Percentiles rank a stretch among this genome's conserved stretches.
Conservation (phyloP, 176 grass and related monocot species). For the Carex littledalei region DNA sequence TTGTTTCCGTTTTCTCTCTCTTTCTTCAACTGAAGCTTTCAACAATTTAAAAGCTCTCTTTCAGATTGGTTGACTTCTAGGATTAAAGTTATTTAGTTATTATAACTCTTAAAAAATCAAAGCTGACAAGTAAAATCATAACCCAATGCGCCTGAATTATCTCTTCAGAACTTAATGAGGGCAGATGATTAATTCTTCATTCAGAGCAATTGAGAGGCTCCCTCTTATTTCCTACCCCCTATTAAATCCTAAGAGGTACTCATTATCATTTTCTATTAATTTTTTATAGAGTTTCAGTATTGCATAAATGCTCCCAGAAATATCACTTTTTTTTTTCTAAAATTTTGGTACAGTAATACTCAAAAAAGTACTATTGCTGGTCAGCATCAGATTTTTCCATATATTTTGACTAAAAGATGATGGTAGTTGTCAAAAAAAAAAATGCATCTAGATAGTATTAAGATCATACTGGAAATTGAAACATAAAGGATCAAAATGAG, state of each 20-base stretch:
- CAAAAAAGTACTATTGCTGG: background rate
- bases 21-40: too few relatives aligned
- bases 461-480: background rate
- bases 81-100: too few relatives aligned
- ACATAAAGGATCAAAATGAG: background rate
- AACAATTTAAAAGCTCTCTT: too few relatives aligned
- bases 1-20: too few relatives aligned
- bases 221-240: background rate
- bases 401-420: background rate
- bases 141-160: too few relatives aligned
- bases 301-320: background rate
- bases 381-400: background rate
- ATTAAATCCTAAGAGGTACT: background rate
- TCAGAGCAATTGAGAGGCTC: background rate
- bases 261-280: background rate
- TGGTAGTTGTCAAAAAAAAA: background rate
- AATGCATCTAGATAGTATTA: background rate
- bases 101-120: too few relatives aligned
- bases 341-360: background rate
- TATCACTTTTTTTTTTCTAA: background rate
- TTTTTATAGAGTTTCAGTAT: background rate
- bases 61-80: too few relatives aligned
- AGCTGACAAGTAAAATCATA: too few relatives aligned
- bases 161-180: background rate
- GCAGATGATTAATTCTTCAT: conserved; percentile 1